Base-by-base conservation (phyloP, 176 grass and related monocot species). In the Rhynchospora pubera region DNA sequence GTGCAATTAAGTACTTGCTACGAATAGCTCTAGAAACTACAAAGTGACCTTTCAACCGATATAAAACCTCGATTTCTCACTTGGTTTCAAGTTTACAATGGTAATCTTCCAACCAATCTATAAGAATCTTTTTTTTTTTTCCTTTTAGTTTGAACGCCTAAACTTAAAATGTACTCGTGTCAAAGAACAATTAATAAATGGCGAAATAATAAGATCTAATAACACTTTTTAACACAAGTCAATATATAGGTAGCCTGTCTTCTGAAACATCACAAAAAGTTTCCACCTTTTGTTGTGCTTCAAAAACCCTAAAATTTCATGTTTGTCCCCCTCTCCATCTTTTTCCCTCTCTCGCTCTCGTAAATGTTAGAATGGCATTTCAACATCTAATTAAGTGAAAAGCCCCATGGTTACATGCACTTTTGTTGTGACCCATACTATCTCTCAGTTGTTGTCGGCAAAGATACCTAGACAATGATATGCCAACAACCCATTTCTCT, bases 391-490 rank as follows among this genome's bases (percentile, higher is more conserved):
- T 64, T 30, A 51, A 52, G 21, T 79, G 59, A 82, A 62, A 82
- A 64, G 57, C 57, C 22, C 30, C 7, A 48, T 50, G 60, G 16
- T 81, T 81, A 47, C 79, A 82, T 82, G 79, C 57, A 82, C 79
- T 82, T 82, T 82, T 64, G 78, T 13, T 8, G 62, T 63, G 61
- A 82, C 60, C 79, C 79, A 82, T 82, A 67, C 79, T 61, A 66
- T 82, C 59, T 82, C 13, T 82, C 79, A 82, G 79, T 82, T 30
- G 58, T 30, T 65, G 79, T 82, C 79, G 60, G 79, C 11, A 82
- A 82, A 82, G 79, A 82, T 82, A 82, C 79, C 79, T 50, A 53
- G 79, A 65, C 79, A 82, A 82, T 82, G 58, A 65, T 66, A 67
- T 65, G 13, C 22, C 57, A 82, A 82, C 79, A 65, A 66, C 9